These are phyloP conservation scores for Incumbomyces lentus DNA, from an alignment of 2,329 filamentous ascomycete genomes.

Conservation along the genomic window DNA sequence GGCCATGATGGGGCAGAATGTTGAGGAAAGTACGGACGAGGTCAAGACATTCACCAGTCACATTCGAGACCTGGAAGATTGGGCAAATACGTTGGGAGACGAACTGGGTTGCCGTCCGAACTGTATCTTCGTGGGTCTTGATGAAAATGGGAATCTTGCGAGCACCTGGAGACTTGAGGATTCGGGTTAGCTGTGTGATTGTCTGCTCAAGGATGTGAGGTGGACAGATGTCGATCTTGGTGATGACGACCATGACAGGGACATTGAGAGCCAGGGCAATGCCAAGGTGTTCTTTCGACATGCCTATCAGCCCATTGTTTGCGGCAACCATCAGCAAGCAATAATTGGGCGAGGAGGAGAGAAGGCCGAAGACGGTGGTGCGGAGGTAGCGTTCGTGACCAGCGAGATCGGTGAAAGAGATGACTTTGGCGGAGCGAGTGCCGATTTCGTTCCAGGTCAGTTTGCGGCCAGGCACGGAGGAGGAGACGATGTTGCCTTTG, in stretches of 20 bases:
- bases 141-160: constrained; percentile 95
- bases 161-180: constrained; percentile 86
- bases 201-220: constrained; percentile 92
- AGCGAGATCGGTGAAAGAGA: constrained; percentile 88
- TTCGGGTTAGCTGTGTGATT: constrained; percentile 79
- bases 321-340: constrained; percentile 97
- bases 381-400: constrained; percentile 92
- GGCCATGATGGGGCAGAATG: constrained; percentile 85
- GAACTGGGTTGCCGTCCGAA: constrained; percentile 92
- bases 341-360: constrained; percentile 94
- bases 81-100: constrained; percentile 92
- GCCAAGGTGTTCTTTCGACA: constrained; percentile 96
- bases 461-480: constrained; percentile 71
- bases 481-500: constrained; percentile 68
- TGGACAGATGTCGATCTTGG: constrained; percentile 97
- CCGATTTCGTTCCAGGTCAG: constrained; percentile 98
- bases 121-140: constrained; percentile 78
- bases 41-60: constrained; percentile 83
- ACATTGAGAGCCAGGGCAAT: constrained; percentile 92
- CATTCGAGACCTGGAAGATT: constrained; percentile 96
- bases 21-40: constrained; percentile 89
- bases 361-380: constrained; percentile 88
- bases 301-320: constrained; percentile 92
- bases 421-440: constrained; percentile 86
- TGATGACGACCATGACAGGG: constrained; percentile 93